phyloP scores from a whole-genome alignment of 2,329 filamentous ascomycete species.

The Gaeumannomyces tritici region DNA sequence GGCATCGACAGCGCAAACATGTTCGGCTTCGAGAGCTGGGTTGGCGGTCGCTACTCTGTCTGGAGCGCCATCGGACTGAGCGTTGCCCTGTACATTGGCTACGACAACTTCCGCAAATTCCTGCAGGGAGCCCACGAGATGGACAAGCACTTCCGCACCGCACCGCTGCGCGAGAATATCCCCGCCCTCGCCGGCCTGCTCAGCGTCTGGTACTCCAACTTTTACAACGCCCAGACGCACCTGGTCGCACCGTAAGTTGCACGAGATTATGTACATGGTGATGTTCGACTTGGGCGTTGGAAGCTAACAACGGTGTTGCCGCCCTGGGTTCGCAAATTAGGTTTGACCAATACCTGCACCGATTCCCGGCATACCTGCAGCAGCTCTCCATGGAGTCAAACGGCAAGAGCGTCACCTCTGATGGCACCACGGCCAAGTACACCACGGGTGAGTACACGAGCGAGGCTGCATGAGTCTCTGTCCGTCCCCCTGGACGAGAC shows the following conservation, averaged over 20 bases:
- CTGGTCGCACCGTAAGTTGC: slow-evolving; percentile 77
- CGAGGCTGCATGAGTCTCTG: background rate
- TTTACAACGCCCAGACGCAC: slow-evolving; percentile 97
- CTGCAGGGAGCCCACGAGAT: slow-evolving; percentile 89
- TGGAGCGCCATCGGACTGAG: slow-evolving; percentile 98
- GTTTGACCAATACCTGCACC: slow-evolving; percentile 98
- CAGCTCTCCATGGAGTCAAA: slow-evolving; percentile 99
- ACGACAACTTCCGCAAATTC: slow-evolving; percentile 96
- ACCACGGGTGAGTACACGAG: slow-evolving; percentile 54
- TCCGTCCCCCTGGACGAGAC: too few species aligned
- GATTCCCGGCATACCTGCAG: slow-evolving; percentile 97
- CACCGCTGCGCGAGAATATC: slow-evolving; percentile 90
- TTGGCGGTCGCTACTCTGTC: slow-evolving; percentile 94
- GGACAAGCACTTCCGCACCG: slow-evolving; percentile 94
- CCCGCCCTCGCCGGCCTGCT: slow-evolving; percentile 84
- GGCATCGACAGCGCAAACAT: slow-evolving; percentile 99
- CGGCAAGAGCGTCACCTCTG: slow-evolving; percentile 91
- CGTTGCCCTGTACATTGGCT: slow-evolving; percentile 90
- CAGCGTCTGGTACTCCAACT: slow-evolving; percentile 98
- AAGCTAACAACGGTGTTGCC: background rate
- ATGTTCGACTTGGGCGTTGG: background rate
- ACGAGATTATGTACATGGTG: background rate
- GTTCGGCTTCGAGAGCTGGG: slow-evolving; percentile 99
- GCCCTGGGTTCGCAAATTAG: slow-evolving; percentile 27
- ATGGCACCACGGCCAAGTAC: slow-evolving; percentile 87